Evolutionary conservation across 164 flowering plant species (phyloP), one percentile per base, ranked within the genome.

Genomic region (Sextonia rubra): DNA sequence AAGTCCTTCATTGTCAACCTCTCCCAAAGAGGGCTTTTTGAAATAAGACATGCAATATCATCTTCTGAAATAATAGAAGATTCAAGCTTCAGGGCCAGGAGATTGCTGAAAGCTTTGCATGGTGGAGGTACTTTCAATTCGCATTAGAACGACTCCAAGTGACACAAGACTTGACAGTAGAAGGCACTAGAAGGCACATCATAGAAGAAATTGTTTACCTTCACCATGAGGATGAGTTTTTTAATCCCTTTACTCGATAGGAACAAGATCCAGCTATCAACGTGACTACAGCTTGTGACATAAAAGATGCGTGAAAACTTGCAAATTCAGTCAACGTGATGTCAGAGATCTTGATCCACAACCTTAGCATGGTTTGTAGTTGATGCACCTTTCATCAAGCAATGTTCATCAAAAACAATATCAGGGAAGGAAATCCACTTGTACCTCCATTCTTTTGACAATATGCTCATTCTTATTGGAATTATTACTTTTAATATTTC

Each of bases 21-120:
- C 84, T 92, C 95, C 22, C 90, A 90, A 49, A 86, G 79, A 1
- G 92, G 93, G 70, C 93, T 85, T 44, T 83, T 75, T 0, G 88
- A 84, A 64, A 90, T 84, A 48, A 90, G 82, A 74, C 74, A 67
- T 65, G 84, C 92, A 64, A 84, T 80, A 1, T 69, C 83, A 20
- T 87, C 89, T 20, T 79, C 72, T 52, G 83, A 73, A 61, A 76
- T 47, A 70, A 89, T 85, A 70, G 83, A 86, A 69, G 44, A 0
- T 0, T 87, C 84, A 71, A 89, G 87, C 62, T 26, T 80, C 25
- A 91, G 88, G 65, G 68, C 77, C 76, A 74, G 84, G 80, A 92
- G 81, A 75, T 60, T 72, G 29, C 56, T 56, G 72, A 92, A 92
- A 7, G 93, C 97, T 69, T 79, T 84, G 47, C 88, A 90, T 63